Percentiles rank a stretch among this genome's conserved stretches.
Evolutionary conservation across 164 flowering plant species (phyloP).

Genomic region (Sextonia rubra): DNA sequence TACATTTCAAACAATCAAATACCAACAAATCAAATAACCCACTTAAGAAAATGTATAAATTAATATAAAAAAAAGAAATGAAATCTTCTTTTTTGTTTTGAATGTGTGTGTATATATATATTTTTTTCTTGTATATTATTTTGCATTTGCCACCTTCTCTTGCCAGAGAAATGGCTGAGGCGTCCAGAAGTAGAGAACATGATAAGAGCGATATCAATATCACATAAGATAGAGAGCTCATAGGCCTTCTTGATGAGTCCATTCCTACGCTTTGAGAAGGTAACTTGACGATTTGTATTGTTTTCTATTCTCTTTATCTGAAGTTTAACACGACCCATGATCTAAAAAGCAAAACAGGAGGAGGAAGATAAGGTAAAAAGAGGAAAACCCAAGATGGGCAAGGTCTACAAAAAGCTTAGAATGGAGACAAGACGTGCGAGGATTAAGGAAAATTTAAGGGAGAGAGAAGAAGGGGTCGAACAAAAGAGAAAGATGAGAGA

Average conservation of each 20-base stretch:
- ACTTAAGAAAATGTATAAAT: neutral
- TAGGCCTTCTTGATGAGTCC: constrained; percentile 79
- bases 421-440: neutral
- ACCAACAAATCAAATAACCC: too few species aligned
- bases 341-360: constrained; percentile 1
- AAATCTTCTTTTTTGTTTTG: neutral
- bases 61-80: neutral
- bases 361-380: constrained; percentile 9
- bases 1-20: neutral
- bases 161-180: constrained; percentile 54
- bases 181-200: constrained; percentile 73
- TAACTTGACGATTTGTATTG: constrained; percentile 68
- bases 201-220: constrained; percentile 68
- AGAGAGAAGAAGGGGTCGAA: neutral
- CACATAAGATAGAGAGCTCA: constrained; percentile 67
- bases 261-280: constrained; percentile 73
- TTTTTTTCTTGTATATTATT: neutral
- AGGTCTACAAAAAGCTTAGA: neutral
- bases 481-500: neutral
- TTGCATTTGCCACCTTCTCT: constrained; percentile 28
- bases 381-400: neutral
- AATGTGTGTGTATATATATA: neutral
- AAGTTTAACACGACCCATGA: constrained; percentile 65
- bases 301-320: constrained; percentile 75
- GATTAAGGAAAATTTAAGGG: neutral